Evolutionary conservation across 345 rosid genomes (phyloP).

Genomic region (Hirschfeldia incana): DNA sequence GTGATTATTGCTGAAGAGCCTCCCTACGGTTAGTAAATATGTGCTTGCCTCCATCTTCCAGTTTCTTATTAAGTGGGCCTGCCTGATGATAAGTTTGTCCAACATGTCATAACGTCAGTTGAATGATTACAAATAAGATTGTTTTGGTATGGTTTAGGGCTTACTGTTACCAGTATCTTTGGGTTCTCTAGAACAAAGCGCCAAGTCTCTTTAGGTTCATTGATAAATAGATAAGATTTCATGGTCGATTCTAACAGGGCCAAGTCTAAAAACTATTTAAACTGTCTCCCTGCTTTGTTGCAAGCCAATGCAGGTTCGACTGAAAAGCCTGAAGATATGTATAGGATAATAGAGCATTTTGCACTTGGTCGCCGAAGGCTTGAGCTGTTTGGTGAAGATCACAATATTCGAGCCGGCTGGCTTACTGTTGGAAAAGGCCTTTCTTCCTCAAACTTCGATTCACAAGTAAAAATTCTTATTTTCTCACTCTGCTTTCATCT

Average conservation of each 20-base stretch:
- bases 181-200: too few species aligned
- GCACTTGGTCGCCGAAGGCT: conserved; percentile 96
- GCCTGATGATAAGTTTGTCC: background rate
- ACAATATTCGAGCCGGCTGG: conserved; percentile 95
- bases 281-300: background rate
- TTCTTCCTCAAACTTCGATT: conserved; percentile 81
- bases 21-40: conserved; percentile 72
- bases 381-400: conserved; percentile 98
- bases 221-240: too few species aligned
- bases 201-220: too few species aligned
- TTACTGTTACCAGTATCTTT: too few species aligned
- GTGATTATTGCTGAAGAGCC: conserved; percentile 99
- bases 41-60: conserved; percentile 1
- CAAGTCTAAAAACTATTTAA: background rate
- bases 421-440: conserved; percentile 87
- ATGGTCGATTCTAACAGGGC: background rate
- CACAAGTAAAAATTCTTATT: conserved; percentile 54
- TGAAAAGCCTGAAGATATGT: conserved; percentile 98
- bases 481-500: background rate
- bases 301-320: conserved; percentile 69
- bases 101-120: background rate
- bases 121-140: background rate
- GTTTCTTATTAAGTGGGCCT: background rate
- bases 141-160: background rate
- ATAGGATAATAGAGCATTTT: conserved; percentile 93